These are phyloP conservation scores for Serpula lacrymans DNA, from an alignment of 768 basidiomycete genomes.

Conservation along the genomic window DNA sequence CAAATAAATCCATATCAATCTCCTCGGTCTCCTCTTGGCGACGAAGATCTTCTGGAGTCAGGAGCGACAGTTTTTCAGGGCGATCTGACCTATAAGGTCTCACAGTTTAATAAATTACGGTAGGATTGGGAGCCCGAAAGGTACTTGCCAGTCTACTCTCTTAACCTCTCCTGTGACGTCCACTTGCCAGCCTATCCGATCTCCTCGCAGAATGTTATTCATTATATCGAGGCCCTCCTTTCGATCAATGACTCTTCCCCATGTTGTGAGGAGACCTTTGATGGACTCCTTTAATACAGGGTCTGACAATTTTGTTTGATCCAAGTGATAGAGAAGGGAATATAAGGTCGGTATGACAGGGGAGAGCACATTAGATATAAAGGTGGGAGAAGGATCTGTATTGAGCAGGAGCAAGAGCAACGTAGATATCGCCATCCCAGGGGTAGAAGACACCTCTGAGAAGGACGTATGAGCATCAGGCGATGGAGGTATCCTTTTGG, in stretches of 20 bases:
- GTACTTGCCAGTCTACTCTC: slow-evolving; percentile 42
- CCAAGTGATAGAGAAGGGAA: slow-evolving; percentile 54
- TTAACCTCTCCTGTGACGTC: slow-evolving; percentile 51
- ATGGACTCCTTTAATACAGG: slow-evolving; percentile 59
- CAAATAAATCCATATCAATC: slow-evolving; percentile 50
- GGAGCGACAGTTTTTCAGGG: slow-evolving; percentile 36
- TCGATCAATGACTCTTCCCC: slow-evolving; percentile 64
- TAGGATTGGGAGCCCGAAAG: neutral
- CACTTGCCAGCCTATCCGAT: slow-evolving; percentile 53
- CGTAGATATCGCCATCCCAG: slow-evolving; percentile 43
- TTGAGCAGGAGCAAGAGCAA: slow-evolving; percentile 63
- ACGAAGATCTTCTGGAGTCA: slow-evolving; percentile 49
- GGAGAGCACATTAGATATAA: slow-evolving; percentile 61
- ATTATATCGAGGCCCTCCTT: slow-evolving; percentile 52
- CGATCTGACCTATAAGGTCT: slow-evolving; percentile 7
- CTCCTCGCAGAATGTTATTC: slow-evolving; percentile 54
- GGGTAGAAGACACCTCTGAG: slow-evolving; percentile 12
- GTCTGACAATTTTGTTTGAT: slow-evolving; percentile 56
- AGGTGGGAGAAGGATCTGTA: slow-evolving; percentile 72
- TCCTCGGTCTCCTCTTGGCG: slow-evolving; percentile 39
- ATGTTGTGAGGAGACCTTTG: slow-evolving; percentile 60
- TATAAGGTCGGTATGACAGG: slow-evolving; percentile 70
- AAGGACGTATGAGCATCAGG: slow-evolving; percentile 2
- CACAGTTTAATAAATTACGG: neutral
- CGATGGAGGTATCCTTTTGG: too few species aligned